Evolutionary conservation across 495 filamentous ascomycete genomes (phyloP).

Genomic region (Aspergillus heteromorphus): DNA sequence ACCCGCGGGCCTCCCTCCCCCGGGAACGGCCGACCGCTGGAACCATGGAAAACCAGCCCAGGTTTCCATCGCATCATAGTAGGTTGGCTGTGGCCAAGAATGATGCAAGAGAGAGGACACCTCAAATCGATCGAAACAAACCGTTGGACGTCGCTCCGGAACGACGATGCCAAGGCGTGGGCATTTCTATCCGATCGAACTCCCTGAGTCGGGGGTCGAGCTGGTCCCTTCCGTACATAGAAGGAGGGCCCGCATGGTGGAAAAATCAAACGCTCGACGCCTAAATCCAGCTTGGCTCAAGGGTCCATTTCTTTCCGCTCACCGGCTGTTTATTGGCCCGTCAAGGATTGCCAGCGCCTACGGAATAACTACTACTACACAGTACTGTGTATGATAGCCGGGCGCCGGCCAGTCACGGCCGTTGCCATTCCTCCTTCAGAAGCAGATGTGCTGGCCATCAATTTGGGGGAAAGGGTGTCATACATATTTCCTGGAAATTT

Average conservation of each 20-base stretch:
- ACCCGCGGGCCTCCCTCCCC: background rate
- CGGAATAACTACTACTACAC: no score
- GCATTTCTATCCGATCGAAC: background rate
- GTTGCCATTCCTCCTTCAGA: background rate
- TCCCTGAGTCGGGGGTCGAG: background rate
- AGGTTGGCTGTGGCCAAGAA: no score
- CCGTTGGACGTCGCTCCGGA: background rate
- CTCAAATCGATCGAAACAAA: no score
- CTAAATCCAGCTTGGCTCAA: background rate
- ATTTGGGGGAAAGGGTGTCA: background rate
- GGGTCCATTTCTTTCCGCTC: background rate
- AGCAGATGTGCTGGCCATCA: background rate
- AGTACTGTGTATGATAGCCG: no score
- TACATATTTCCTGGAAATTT: background rate
- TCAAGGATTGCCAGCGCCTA: background rate
- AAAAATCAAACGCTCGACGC: background rate
- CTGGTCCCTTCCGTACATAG: background rate
- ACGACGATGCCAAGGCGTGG: background rate
- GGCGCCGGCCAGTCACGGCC: background rate
- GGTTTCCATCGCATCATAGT: background rate
- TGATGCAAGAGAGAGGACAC: background rate
- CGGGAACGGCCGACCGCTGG: background rate
- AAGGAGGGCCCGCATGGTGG: background rate
- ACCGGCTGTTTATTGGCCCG: background rate
- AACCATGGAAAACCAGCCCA: background rate